Conservation (phyloP, 169 alveolate species). For the Plasmodium cynomolgi region DNA sequence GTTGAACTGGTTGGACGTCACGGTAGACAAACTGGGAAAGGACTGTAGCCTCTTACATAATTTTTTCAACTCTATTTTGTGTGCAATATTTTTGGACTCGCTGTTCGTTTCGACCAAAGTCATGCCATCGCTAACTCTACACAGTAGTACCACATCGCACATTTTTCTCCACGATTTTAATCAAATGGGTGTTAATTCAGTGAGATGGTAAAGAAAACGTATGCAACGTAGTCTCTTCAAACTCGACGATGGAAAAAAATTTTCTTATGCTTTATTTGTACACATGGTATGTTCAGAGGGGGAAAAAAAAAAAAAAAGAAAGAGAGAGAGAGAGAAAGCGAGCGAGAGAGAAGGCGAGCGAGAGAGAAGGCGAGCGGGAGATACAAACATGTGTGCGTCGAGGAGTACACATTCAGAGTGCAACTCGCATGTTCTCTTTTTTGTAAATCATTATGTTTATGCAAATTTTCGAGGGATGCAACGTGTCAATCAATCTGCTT, state of each 20-base stretch:
- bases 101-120: constrained; percentile 82
- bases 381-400: neutral
- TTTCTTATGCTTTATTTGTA: neutral
- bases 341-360: neutral
- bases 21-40: constrained; percentile 64
- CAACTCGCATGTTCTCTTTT: neutral
- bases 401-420: neutral
- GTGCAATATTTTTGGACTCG: constrained; percentile 60
- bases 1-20: constrained; percentile 66
- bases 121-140: constrained; percentile 85
- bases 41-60: constrained; percentile 59
- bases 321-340: neutral
- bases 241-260: neutral
- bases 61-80: constrained; percentile 72
- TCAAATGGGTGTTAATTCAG: neutral
- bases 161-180: constrained; percentile 20
- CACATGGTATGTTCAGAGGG: neutral
- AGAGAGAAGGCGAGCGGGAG: neutral
- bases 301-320: neutral
- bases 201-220: neutral
- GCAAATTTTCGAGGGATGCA: neutral
- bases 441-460: neutral
- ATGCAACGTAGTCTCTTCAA: neutral
- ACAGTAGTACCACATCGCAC: constrained; percentile 83
- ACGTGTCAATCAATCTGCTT: neutral